These are phyloP conservation scores for Tuber brumale DNA, from an alignment of 495 filamentous ascomycete species.

Conservation along the genomic window DNA sequence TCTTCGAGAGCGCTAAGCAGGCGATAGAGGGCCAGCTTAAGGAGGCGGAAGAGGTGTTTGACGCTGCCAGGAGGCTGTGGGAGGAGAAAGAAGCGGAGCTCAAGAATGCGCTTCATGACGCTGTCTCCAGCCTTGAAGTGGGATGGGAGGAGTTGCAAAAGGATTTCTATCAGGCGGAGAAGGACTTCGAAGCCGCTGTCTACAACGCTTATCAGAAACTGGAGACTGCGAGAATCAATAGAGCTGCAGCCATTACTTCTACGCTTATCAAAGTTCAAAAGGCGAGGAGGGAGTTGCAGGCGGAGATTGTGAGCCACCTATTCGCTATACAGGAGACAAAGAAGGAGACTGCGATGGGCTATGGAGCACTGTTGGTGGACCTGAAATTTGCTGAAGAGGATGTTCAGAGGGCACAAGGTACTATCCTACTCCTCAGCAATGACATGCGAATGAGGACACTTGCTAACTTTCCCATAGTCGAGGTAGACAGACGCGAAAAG, in stretches of 20 bases:
- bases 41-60: conserved; percentile 17
- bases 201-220: conserved; percentile 19
- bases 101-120: conserved; percentile 2
- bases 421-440: neutral
- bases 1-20: conserved; percentile 17
- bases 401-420: conserved; percentile 18
- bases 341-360: conserved; percentile 29
- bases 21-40: conserved; percentile 7
- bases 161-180: conserved; percentile 15
- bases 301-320: conserved; percentile 12
- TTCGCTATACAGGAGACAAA: conserved; percentile 28
- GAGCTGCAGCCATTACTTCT: conserved; percentile 17
- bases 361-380: conserved; percentile 22
- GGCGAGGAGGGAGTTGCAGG: conserved; percentile 18
- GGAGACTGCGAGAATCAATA: conserved; percentile 25
- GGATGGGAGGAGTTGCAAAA: conserved; percentile 13
- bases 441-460: neutral
- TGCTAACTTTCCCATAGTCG: conserved; percentile 9
- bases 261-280: conserved; percentile 10
- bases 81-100: conserved; percentile 20
- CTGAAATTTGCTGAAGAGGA: conserved; percentile 19
- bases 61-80: conserved; percentile 14
- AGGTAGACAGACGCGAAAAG: conserved; percentile 5
- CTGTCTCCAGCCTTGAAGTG: conserved; percentile 17
- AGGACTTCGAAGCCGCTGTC: conserved; percentile 29